A percentile compares a stretch with the other conserved stretches of the same genome.
Evolutionary conservation across 2,329 filamentous ascomycete genomes (phyloP).

Genomic region (Microsporum audouinii): DNA sequence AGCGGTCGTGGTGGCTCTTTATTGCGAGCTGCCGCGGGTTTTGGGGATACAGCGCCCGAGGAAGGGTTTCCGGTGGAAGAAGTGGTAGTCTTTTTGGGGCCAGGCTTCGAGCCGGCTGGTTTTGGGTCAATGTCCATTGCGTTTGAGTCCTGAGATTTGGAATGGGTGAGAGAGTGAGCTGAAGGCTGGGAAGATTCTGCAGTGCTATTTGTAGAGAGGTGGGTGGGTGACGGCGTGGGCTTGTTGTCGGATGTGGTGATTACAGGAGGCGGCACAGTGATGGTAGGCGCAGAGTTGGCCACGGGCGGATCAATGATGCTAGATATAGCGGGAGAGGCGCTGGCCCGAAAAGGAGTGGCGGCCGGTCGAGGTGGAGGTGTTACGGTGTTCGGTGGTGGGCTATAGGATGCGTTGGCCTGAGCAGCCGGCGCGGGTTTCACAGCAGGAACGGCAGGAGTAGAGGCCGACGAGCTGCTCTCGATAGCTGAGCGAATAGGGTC

Average conservation of each 20-base stretch:
- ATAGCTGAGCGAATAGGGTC: conserved; percentile 70
- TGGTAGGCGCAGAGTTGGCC: conserved; percentile 12
- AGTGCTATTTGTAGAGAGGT: not conserved
- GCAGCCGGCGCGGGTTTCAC: conserved; percentile 46
- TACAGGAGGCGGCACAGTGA: not conserved
- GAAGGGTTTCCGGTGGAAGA: conserved; percentile 38
- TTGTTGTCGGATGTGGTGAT: not conserved
- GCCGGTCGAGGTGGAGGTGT: conserved; percentile 42
- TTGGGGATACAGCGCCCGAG: conserved; percentile 45
- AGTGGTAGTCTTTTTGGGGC: conserved; percentile 22
- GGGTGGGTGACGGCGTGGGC: not conserved
- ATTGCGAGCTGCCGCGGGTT: conserved; percentile 29
- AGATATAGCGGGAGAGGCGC: conserved; percentile 80
- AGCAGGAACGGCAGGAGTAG: conserved; percentile 36
- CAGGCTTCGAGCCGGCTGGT: conserved; percentile 11
- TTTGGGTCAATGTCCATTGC: conserved; percentile 24
- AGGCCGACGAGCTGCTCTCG: conserved; percentile 27
- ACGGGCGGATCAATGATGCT: conserved; percentile 68
- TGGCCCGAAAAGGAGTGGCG: conserved; percentile 50
- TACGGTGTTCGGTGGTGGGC: conserved; percentile 37
- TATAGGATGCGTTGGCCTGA: conserved; percentile 27
- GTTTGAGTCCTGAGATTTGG: conserved; percentile 17
- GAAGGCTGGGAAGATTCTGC: not conserved
- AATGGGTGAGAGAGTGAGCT: not conserved
- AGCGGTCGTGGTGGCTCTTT: conserved; percentile 47